Evolutionary conservation across 1,139 yeast genomes (phyloP).

Genomic region (Trichomonascaceae sp.): DNA sequence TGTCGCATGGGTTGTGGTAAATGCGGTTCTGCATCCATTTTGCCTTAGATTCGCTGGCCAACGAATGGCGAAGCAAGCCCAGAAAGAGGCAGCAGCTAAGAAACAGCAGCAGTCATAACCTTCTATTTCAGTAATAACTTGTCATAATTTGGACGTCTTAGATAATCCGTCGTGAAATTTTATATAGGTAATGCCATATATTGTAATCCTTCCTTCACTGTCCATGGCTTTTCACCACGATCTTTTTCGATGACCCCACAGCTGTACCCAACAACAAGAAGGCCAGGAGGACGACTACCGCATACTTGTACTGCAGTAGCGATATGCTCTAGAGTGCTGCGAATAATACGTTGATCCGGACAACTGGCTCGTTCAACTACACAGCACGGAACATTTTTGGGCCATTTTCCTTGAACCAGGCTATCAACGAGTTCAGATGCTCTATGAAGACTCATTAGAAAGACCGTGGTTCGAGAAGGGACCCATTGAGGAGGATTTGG

Average conservation of each 20-base stretch:
- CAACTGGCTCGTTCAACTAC: slow-evolving; percentile 89
- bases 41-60: slow-evolving; percentile 29
- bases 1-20: slow-evolving; percentile 51
- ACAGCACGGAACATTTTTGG: slow-evolving; percentile 66
- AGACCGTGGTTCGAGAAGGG: slow-evolving; percentile 69
- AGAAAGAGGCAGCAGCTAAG: slow-evolving; percentile 1
- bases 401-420: slow-evolving; percentile 61
- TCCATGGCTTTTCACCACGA: slow-evolving; percentile 37
- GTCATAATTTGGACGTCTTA: background rate
- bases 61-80: slow-evolving; percentile 8
- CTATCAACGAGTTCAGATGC: slow-evolving; percentile 60
- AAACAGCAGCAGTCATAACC: background rate
- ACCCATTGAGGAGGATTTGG: slow-evolving; percentile 76
- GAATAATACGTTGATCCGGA: slow-evolving; percentile 81
- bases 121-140: no score
- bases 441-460: slow-evolving; percentile 86
- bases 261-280: slow-evolving; percentile 75
- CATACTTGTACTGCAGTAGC: slow-evolving; percentile 69
- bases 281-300: slow-evolving; percentile 93
- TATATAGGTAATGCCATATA: background rate
- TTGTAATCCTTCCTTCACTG: slow-evolving; percentile 52
- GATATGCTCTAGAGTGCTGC: slow-evolving; percentile 62
- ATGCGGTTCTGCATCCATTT: slow-evolving; percentile 42
- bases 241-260: slow-evolving; percentile 48
- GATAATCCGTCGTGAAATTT: background rate